Base-by-base conservation (phyloP, 345 rosid species). In the Bruguiera sexangula region DNA sequence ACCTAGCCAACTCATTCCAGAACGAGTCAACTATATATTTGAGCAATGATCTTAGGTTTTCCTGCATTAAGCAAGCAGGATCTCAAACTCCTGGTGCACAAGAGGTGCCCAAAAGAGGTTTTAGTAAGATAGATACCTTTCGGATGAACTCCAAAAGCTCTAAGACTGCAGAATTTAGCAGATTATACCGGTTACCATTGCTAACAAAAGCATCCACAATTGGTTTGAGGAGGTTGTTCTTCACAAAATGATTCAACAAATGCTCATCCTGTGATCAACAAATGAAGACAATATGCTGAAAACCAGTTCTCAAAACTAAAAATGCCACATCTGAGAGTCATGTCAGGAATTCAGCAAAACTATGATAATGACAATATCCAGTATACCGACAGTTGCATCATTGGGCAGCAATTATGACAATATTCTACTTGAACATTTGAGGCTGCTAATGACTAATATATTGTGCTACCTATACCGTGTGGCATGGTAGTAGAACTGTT, bases 61-160 rank as follows among this genome's bases (percentile, higher is more conserved):
- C 99, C 99, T 96, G 85, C 78, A 83, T 22, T 43, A 59, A 74
- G 69, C 58, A 76, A 56, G 6, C 30, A 24, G 4, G 26, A 56
- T 56, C 13, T 56, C 60, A 56, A 56, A 56, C 59, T 56, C 3
- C 29, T 56, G 7, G 55, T 70, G 60, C 60, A 72, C 62, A 59
- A 75, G 55, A 56, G 68, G 55, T 62, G 72, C 59, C 69, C 18
- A 62, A 67, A 34, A 65, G 32, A 61, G 31, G 21, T 8, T 39
- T 6, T n/a, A 62, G 7, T 59, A 67, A 53, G 48, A 68, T 65
- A 68, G 62, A 52, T 63, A 94, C 99, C 99, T 92, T 96, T 78
- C 91, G 86, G 70, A 96, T 92, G 76, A 80, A 85, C 83, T 96
- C 99, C 71, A 96, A 84, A 76, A 96, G 95, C 66, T 96, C 99